Evolutionary conservation across 257 asterid genomes (phyloP), one percentile per base, ranked within the genome.

Genomic region (Eucommia ulmoides): DNA sequence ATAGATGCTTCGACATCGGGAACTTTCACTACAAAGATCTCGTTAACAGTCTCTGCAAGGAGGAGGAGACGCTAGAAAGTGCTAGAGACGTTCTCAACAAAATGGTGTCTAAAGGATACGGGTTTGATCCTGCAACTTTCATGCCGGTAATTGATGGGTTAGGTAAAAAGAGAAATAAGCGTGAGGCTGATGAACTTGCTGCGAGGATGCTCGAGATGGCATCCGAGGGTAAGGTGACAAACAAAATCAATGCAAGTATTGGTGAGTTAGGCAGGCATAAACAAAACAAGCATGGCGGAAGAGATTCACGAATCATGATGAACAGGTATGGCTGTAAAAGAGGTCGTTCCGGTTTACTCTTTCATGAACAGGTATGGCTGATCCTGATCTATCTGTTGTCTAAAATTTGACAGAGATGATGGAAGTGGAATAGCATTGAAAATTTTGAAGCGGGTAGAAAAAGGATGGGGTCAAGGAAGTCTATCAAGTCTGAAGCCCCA

Each of bases 391-490:
- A 17, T 25, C 53, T 51, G 22, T 60, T 21, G 48, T 60, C 54
- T 54, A 51, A 47, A 38, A 55, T 58, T 73, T 50, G 45, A 33
- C 84, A 88, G 97, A 67, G 94, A 84, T 64, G 86, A 84, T 51
- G 95, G 93, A 24, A 82, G 94, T 62, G 72, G 74, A 44, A 45
- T 76, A 55, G 94, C 89, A 65, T 65, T 77, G 83, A 88, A 71
- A 82, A 80, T 76, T 49, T 61, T 88, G 81, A 84, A 74, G 78
- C 78, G 85, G 52, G 95, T 84, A 57, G 77, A 73, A 67, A 84
- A 74, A 61, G 94, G 95, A 48, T 88, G 93, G 97, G 95, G 94
- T 69, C 78, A 81, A 59, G 80, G 81, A 62, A 56, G 65, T 61
- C 33, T 74, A 41, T 65, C 74, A 20, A 23, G 49, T 58, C 35